Conservation (phyloP, 495 filamentous ascomycete genomes). For the Cladorrhinum samala region DNA sequence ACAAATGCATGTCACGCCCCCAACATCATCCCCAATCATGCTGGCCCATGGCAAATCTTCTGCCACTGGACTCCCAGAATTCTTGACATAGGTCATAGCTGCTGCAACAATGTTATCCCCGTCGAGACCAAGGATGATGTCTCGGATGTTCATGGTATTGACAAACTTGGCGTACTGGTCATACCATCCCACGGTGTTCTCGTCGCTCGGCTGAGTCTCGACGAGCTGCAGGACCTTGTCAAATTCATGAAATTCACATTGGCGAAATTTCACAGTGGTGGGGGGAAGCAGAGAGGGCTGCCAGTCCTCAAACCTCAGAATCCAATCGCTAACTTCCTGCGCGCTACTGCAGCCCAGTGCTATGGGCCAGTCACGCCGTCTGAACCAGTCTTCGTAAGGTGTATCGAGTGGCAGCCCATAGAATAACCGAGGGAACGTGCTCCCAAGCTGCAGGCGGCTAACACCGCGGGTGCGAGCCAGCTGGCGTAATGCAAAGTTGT, state of each 20-base stretch:
- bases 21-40: slow-evolving; percentile 48
- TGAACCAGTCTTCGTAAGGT: slow-evolving; percentile 50
- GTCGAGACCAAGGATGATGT: slow-evolving; percentile 46
- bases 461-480: slow-evolving; percentile 50
- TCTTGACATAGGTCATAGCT: slow-evolving; percentile 50
- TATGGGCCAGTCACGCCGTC: slow-evolving; percentile 51
- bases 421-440: slow-evolving; percentile 55
- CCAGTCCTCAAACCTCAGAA: slow-evolving; percentile 51
- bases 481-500: slow-evolving; percentile 47
- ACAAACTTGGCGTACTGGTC: slow-evolving; percentile 47
- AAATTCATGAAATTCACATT: slow-evolving; percentile 48
- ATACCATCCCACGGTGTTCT: slow-evolving; percentile 48
- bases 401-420: slow-evolving; percentile 49
- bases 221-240: slow-evolving; percentile 49
- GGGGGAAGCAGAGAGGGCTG: slow-evolving; percentile 31
- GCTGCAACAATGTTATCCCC: slow-evolving; percentile 43
- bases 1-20: slow-evolving; percentile 56
- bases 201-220: slow-evolving; percentile 35
- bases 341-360: slow-evolving; percentile 31
- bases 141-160: slow-evolving; percentile 39
- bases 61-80: slow-evolving; percentile 45
- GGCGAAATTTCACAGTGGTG: slow-evolving; percentile 37
- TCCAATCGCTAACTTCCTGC: slow-evolving; percentile 50
- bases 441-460: slow-evolving; percentile 52
- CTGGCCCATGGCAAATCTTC: slow-evolving; percentile 56